phyloP scores from a whole-genome alignment of 148 eudicot species.

The Rhododendron vialii region DNA sequence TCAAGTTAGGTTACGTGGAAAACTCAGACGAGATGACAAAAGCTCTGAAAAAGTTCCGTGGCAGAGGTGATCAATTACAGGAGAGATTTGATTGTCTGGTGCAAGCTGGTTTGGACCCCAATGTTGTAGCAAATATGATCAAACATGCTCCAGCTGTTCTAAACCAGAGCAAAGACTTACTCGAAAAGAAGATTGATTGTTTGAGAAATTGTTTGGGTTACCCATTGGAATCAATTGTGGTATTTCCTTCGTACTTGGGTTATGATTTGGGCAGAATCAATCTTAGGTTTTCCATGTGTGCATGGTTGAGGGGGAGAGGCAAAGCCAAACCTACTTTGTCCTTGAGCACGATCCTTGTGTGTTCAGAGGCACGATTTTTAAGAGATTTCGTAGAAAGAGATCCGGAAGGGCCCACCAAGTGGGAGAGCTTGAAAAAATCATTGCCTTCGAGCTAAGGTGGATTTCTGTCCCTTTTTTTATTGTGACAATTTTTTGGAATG shows the following conservation, averaged over 20 bases:
- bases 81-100: constrained; percentile 65
- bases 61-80: constrained; percentile 61
- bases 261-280: constrained; percentile 49
- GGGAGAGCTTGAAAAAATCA: constrained; percentile 36
- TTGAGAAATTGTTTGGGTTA: constrained; percentile 39
- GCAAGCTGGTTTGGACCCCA: constrained; percentile 46
- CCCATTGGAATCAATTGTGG: constrained; percentile 37
- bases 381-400: constrained; percentile 47
- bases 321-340: constrained; percentile 38
- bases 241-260: constrained; percentile 52
- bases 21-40: constrained; percentile 58
- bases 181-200: constrained; percentile 40
- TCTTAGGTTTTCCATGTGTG: constrained; percentile 44
- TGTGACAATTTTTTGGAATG: background rate
- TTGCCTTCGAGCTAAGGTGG: constrained; percentile 11
- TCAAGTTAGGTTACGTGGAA: constrained; percentile 43
- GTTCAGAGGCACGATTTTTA: constrained; percentile 42
- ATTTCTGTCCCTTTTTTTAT: background rate
- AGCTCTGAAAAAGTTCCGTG: constrained; percentile 49
- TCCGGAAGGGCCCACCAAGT: constrained; percentile 43
- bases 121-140: constrained; percentile 42
- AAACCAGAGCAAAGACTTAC: constrained; percentile 48
- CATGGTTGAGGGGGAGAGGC: constrained; percentile 42
- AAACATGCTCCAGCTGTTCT: constrained; percentile 43
- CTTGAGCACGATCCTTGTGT: constrained; percentile 45